Evolutionary conservation across 2,329 filamentous ascomycete species (phyloP), one percentile per base, ranked within the genome.

Genomic region (Metarhizium robertsii): DNA sequence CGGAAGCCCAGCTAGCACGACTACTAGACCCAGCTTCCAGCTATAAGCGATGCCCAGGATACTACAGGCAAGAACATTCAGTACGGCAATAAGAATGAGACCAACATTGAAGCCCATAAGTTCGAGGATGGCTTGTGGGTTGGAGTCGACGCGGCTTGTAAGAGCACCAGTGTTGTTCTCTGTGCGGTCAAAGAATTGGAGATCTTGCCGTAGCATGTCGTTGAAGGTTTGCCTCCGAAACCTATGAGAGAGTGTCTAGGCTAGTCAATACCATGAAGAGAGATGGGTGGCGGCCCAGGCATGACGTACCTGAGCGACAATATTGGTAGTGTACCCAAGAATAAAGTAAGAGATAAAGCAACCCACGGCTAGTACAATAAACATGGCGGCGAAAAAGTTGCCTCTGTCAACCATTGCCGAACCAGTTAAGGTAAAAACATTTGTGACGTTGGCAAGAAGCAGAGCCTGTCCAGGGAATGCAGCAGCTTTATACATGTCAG

Each of bases 331-430:
- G 55, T 62, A 71, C 2, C 73, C 73, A 40, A 74, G 60, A 8
- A 61, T 49, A 49, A 71, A 71, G 60, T 81, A 81, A 10, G 71
- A 67, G 1, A 78, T 50, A 1, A 77, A 66, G n/a, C 71, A 68
- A 2, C 70, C 76, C 3, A 69, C 66, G 3, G 78, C 76, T 42
- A 79, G 61, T 1, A 80, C 69, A 48, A 79, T 74, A 58, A 82
- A 82, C 78, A 83, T 81, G 53, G 74, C 67, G 0, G 79, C 74
- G 66, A 72, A 81, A 60, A 81, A 81, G 61, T 83, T 73, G 8
- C 77, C 79, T 1, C 63, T 62, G 2, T 65, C 57, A 6, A 63
- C 64, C 66, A 73, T 69, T 4, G 25, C 64, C 1, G 67, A 60
- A 2, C 67, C 65, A 5, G 62, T 60, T 2, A 70, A 56, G 2